Evolutionary conservation across 345 rosid genomes (phyloP), one percentile per base, ranked within the genome.

Genomic region (Brassica napus): DNA sequence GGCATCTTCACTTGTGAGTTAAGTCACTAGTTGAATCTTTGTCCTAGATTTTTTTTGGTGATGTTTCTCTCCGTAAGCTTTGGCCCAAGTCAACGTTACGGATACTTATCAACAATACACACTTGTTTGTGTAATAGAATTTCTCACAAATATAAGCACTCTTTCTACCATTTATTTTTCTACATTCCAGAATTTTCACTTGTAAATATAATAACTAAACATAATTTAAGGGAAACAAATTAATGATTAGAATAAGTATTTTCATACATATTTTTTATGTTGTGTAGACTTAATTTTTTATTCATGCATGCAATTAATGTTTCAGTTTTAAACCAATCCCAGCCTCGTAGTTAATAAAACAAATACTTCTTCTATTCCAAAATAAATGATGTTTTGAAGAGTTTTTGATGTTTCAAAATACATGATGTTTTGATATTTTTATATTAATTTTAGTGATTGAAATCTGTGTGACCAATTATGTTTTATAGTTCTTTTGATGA

Each of bases 161-260:
- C 59, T 63, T 77, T 77, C 24, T 60, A 4, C 62, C 18, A 21
- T 11, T 15, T 73, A 1, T 2, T 57, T 63, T 77, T 49, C 64
- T 23, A 70, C 71, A 63, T 34, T 77, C 42, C 65, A 62, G 63
- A 54, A 11, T n/a, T 52, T 69, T 9, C 10, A 77, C 75, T 52
- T 77, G 76, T 77, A 69, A 63, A 63, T 71, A 26, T 54, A 57
- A 65, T 64, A 71, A 64, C 37, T 47, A 65, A 37, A 6, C 11
- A 32, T 47, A 47, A 63, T 11, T 10, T 1, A 47, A 63, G n/a
- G 16, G 11, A 1, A 1, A 58, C 24, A 18, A 58, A 35, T 35
- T 35, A 12, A 58, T 58, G 5, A 23, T 58, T 5, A 26, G 5
- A 21, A 57, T 0, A 57, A 58, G 4, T 60, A 60, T 24, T 60